phyloP scores from a whole-genome alignment of 1,284 basidiomycete genomes.

The Xerocomus minutiporus region DNA sequence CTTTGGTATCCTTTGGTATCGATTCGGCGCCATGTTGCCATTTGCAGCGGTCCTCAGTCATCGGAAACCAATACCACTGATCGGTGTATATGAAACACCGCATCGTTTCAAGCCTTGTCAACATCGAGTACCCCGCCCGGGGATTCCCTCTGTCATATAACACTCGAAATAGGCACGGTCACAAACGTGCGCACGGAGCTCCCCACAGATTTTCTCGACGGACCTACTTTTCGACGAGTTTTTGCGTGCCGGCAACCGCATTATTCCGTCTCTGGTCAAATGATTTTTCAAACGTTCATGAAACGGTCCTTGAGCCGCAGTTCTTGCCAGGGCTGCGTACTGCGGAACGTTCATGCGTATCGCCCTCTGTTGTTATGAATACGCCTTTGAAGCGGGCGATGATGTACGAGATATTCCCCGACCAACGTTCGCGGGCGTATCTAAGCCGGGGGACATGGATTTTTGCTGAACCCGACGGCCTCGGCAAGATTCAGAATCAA shows the following conservation, averaged over 20 bases:
- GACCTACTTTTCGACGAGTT: not conserved
- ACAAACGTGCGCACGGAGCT: conserved; percentile 13
- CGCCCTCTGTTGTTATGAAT: not conserved
- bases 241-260: conserved; percentile 3
- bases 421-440: not conserved
- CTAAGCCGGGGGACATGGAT: not conserved
- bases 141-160: not conserved
- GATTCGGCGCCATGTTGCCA: not conserved
- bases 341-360: not conserved
- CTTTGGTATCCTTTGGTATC: not conserved
- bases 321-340: not conserved
- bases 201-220: not conserved
- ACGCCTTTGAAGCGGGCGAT: conserved; percentile 14
- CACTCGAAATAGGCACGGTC: not conserved
- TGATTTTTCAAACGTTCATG: conserved; percentile 3
- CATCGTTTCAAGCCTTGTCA: not conserved
- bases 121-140: not conserved
- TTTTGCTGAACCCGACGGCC: not conserved
- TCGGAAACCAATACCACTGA: not conserved
- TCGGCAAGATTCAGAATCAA: not conserved
- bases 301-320: not conserved
- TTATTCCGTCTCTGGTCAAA: conserved; percentile 30
- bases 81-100: not conserved
- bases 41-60: not conserved
- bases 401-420: conserved; percentile 5